phyloP scores from a whole-genome alignment of 2,329 filamentous ascomycete genomes.

The Plectosphaerella plurivora region DNA sequence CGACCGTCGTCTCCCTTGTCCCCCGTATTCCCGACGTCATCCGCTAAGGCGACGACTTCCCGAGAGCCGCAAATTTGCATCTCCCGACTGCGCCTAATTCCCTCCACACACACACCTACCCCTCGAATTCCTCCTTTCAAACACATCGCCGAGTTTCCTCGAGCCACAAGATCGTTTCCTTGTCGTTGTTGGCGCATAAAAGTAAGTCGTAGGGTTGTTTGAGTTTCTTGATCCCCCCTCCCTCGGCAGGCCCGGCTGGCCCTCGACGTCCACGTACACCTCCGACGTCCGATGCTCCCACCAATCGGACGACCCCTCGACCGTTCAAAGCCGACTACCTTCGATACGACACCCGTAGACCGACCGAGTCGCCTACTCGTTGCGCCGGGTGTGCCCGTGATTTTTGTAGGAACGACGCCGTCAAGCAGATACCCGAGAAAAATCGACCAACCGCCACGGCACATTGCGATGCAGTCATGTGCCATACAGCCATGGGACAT shows the following conservation, averaged over 20 bases:
- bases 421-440: too few species aligned
- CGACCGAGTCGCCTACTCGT: too few species aligned
- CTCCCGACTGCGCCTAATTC: neutral
- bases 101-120: constrained; percentile 10
- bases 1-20: neutral
- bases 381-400: too few species aligned
- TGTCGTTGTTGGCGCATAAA: constrained; percentile 46
- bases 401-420: too few species aligned
- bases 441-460: too few species aligned
- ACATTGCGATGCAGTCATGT: too few species aligned
- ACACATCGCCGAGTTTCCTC: constrained; percentile 12
- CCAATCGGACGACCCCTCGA: too few species aligned
- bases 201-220: constrained; percentile 35
- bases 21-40: constrained; percentile 2
- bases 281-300: neutral
- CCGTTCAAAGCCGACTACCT: too few species aligned
- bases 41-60: neutral
- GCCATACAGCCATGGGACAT: too few species aligned
- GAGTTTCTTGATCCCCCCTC: constrained; percentile 8
- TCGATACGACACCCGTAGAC: too few species aligned
- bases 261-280: neutral
- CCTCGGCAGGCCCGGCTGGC: neutral
- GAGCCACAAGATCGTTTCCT: constrained; percentile 13
- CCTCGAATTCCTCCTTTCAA: constrained; percentile 27
- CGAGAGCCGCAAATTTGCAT: constrained; percentile 1